Base-by-base conservation (phyloP, 1,284 basidiomycete species). In the Moesziomyces aphidis region DNA sequence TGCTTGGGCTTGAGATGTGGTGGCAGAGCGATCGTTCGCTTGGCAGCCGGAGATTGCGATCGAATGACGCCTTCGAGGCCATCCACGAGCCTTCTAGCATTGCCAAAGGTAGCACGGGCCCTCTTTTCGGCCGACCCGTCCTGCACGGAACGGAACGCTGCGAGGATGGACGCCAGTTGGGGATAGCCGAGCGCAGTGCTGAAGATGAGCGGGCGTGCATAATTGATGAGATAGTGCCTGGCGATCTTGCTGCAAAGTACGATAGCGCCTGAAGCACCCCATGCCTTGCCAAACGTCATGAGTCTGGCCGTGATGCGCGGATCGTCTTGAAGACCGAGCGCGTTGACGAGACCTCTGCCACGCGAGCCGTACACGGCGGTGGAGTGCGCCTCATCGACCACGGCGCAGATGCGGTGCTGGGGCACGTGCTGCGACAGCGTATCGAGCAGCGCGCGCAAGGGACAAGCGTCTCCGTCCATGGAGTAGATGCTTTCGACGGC, bases 401-500 rank as follows among this genome's bases (percentile, higher is more conserved):
- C 84, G 13, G 77, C 68, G 50, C 71, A 76, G 31, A 73, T 66
- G 21, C 68, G 61, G 1, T 54, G 17, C 5, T 78, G 63, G 0
- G 91, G 90, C 42, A 93, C 87, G 24, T 89, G 74, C 24, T 87
- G 85, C 43, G 91, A 90, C 44, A 92, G 79, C 4, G 88, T 78
- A 17, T 88, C 87, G 17, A 90, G 88, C 58, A 97, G 90, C 39
- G 89, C 88, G 7, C 72, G 68, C 17, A 97, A 86, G 1, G 94
- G 93, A 1, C 92, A 89, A 63, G 95, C 88, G 50, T 94, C 95
- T 19, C 95, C 95, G 79, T 97, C 95, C 95, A 97, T 98, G 67
- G 92, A 93, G 82, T 98, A 97, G 59, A 97, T 85, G 47, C 90
- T 90, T 87, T 97, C 95, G 19, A 97, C 89, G 0, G 93, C 91